These are phyloP conservation scores for Mucuna pruriens DNA, from an alignment of 306 rosid genomes.

Conservation along the genomic window DNA sequence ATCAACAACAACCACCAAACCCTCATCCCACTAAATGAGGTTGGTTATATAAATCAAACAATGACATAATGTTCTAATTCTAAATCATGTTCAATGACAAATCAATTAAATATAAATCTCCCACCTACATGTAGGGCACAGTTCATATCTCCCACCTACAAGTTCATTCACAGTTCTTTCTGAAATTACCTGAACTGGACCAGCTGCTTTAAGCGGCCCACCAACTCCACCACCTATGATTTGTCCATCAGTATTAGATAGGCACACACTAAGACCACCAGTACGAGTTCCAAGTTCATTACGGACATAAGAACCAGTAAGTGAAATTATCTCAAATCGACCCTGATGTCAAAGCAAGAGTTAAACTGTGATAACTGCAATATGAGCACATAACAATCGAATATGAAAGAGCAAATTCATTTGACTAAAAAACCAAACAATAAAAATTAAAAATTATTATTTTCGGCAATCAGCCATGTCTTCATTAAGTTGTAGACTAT, in stretches of 20 bases:
- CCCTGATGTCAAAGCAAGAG: constrained; percentile 64
- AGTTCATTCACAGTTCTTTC: constrained; percentile 6
- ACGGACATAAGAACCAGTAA: constrained; percentile 87
- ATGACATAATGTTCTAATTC: not conserved
- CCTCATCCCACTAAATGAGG: not conserved
- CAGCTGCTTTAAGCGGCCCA: constrained; percentile 90
- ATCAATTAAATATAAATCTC: not conserved
- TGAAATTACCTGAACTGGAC: constrained; percentile 92
- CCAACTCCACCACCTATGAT: constrained; percentile 97
- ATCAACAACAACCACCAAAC: not conserved
- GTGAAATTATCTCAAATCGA: constrained; percentile 88
- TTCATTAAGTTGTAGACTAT: not conserved
- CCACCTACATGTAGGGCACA: too few relatives aligned
- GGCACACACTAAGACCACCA: constrained; percentile 91
- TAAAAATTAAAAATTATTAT: not conserved
- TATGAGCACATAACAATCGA: constrained; percentile 24
- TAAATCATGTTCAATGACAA: not conserved
- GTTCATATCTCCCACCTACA: too few relatives aligned
- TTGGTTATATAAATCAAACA: not conserved
- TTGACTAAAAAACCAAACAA: not conserved
- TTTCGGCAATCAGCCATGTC: constrained; percentile 14
- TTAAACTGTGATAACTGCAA: constrained; percentile 23
- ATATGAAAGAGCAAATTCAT: constrained; percentile 3
- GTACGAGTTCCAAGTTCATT: constrained; percentile 71
- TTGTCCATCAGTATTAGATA: constrained; percentile 84